A percentile compares a stretch with the other conserved stretches of the same genome.
Evolutionary conservation across 1,284 basidiomycete genomes (phyloP).

Genomic region (Apiotrichum akiyoshidainum): DNA sequence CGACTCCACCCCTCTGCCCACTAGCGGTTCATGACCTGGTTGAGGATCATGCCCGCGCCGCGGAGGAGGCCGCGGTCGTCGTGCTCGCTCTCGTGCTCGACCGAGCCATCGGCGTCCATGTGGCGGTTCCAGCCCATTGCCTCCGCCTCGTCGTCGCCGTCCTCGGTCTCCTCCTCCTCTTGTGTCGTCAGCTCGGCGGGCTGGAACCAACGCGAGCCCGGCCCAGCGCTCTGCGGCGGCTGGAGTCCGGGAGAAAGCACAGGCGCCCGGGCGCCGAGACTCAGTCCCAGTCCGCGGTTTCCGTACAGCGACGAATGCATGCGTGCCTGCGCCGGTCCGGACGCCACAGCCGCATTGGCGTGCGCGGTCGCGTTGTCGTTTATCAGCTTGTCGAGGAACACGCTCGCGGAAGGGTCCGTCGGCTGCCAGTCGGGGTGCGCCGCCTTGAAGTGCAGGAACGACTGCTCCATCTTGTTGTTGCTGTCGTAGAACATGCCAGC

Average conservation of each 20-base stretch:
- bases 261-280: neutral
- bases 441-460: constrained; percentile 91
- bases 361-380: constrained; percentile 47
- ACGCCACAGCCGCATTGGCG: no score
- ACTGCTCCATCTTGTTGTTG: constrained; percentile 98
- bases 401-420: constrained; percentile 73
- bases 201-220: constrained; percentile 23
- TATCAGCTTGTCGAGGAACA: constrained; percentile 78
- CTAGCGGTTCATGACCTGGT: constrained; percentile 45
- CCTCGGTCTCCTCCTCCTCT: constrained; percentile 17
- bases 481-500: constrained; percentile 65
- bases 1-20: neutral
- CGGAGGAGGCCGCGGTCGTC: constrained; percentile 32
- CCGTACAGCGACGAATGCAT: neutral
- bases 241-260: neutral
- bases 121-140: constrained; percentile 22
- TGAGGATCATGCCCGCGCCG: constrained; percentile 44
- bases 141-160: constrained; percentile 22
- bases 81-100: constrained; percentile 10
- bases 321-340: neutral
- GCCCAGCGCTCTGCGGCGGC: constrained; percentile 9
- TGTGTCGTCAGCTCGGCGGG: constrained; percentile 15
- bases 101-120: constrained; percentile 14
- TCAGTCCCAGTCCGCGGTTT: constrained; percentile 8
- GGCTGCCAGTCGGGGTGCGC: constrained; percentile 94